phyloP scores from a whole-genome alignment of 2,329 filamentous ascomycete species.

The Colletotrichum sidae region DNA sequence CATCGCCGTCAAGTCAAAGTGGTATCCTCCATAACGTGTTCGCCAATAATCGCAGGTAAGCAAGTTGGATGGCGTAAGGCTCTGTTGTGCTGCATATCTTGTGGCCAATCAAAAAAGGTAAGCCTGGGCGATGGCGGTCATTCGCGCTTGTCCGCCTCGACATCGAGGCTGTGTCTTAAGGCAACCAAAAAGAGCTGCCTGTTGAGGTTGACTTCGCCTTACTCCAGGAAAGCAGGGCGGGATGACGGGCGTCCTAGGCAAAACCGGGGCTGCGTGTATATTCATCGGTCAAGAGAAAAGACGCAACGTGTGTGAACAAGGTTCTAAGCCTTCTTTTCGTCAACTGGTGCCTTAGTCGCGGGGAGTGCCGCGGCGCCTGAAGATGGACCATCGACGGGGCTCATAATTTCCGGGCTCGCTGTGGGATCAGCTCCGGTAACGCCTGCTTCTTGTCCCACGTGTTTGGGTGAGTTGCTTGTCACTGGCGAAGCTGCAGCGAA shows the following conservation, averaged over 20 bases:
- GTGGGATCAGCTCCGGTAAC: slow-evolving; percentile 49
- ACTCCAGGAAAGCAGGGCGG: slow-evolving; percentile 21
- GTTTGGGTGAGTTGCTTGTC: slow-evolving; percentile 39
- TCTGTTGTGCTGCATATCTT: slow-evolving; percentile 10
- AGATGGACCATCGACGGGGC: slow-evolving; percentile 30
- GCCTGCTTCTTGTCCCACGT: slow-evolving; percentile 61
- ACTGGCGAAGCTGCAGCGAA: slow-evolving; percentile 38
- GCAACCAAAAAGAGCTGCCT: slow-evolving; percentile 15
- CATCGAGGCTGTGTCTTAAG: slow-evolving; percentile 11
- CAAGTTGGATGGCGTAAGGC: slow-evolving; percentile 19
- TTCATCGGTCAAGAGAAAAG: slow-evolving; percentile 3
- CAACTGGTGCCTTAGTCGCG: slow-evolving; percentile 21
- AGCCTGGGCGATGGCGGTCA: slow-evolving; percentile 16
- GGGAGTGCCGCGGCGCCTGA: slow-evolving; percentile 9
- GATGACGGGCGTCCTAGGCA: background rate
- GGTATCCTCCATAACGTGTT: slow-evolving; percentile 30
- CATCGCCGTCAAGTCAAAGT: slow-evolving; percentile 18
- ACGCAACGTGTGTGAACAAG: background rate
- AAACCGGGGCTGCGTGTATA: slow-evolving; percentile 6
- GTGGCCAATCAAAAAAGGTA: slow-evolving; percentile 15
- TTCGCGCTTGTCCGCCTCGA: slow-evolving; percentile 15
- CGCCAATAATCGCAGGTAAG: slow-evolving; percentile 1
- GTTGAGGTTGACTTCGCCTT: slow-evolving; percentile 21
- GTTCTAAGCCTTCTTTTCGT: slow-evolving; percentile 30
- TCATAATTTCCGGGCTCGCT: slow-evolving; percentile 31